These are phyloP conservation scores for Saccharomycopsis vini DNA, from an alignment of 805 yeast genomes.

Conservation along the genomic window DNA sequence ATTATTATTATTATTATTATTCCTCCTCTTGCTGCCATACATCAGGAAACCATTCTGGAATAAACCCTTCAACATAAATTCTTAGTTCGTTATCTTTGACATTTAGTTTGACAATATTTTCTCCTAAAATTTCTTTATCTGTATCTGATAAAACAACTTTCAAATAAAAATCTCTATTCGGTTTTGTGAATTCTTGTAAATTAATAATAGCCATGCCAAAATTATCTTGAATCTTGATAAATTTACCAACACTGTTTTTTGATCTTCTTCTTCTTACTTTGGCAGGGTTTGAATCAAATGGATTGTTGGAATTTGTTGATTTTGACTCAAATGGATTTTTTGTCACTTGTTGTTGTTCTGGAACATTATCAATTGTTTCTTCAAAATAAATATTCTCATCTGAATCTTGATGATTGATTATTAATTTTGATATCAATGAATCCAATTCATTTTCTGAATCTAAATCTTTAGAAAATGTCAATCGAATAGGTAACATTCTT, in stretches of 20 bases:
- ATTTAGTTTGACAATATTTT: conserved; percentile 10
- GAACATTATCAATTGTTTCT: not conserved
- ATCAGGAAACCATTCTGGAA: conserved; percentile 75
- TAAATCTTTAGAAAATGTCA: conserved; percentile 21
- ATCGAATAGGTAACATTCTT: conserved; percentile 63
- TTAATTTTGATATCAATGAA: not conserved
- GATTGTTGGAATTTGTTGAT: conserved; percentile 1
- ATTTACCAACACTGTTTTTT: conserved; percentile 8
- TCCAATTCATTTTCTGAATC: not conserved
- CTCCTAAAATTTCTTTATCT: conserved; percentile 5
- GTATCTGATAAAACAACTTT: conserved; percentile 16
- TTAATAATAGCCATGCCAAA: conserved; percentile 15
- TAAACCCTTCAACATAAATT: conserved; percentile 41
- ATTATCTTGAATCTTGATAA: conserved; percentile 1
- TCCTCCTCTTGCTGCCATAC: conserved; percentile 18
- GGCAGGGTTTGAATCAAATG: conserved; percentile 15
- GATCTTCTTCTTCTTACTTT: conserved; percentile 1
- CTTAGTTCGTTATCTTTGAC: conserved; percentile 20
- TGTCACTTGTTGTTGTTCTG: not conserved
- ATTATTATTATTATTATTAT: too few species aligned
- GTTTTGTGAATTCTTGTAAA: conserved; percentile 11
- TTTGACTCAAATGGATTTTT: not conserved
- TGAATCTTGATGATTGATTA: not conserved
- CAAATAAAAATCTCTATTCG: conserved; percentile 12
- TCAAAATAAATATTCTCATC: conserved; percentile 3